phyloP scores from a whole-genome alignment of 768 basidiomycete genomes.

The Omphalotus guepiniiformis region DNA sequence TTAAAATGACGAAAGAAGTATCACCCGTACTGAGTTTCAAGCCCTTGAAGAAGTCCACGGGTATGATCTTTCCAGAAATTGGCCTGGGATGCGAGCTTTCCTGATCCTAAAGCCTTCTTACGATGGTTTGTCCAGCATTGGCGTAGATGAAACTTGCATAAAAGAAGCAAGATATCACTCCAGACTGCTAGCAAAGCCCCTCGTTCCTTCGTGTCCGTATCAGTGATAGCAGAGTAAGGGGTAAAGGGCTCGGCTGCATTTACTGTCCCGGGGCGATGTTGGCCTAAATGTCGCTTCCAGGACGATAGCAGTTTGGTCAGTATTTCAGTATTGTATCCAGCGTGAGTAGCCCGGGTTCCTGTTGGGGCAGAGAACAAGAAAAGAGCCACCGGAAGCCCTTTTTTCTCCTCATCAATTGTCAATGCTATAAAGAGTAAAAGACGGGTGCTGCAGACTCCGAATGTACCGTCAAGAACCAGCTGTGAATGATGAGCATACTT shows the following conservation, averaged over 20 bases:
- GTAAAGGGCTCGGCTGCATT: conserved; percentile 15
- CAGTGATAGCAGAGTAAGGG: conserved; percentile 24
- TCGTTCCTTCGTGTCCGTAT: conserved; percentile 19
- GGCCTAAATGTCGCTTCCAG: conserved; percentile 20
- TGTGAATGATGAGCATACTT: conserved; percentile 16
- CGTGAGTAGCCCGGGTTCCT: conserved; percentile 18
- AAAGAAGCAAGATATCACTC: conserved; percentile 25
- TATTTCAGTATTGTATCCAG: conserved; percentile 24
- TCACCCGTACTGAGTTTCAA: conserved; percentile 17
- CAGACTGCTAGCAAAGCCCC: conserved; percentile 26
- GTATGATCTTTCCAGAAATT: background rate
- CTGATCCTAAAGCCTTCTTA: conserved; percentile 11
- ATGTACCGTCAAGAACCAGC: conserved; percentile 18
- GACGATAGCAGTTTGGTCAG: conserved; percentile 17
- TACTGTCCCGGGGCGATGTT: too few relatives aligned
- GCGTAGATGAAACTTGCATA: conserved; percentile 35
- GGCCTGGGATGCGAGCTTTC: too few relatives aligned
- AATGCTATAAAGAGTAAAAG: conserved; percentile 28
- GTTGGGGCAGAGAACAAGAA: conserved; percentile 30
- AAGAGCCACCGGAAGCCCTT: conserved; percentile 28
- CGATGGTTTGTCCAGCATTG: conserved; percentile 32
- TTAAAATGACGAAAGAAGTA: too few relatives aligned
- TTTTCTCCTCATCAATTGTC: conserved; percentile 20
- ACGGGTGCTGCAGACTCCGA: conserved; percentile 15
- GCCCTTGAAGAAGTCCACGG: background rate